Conservation (phyloP, 1,284 basidiomycete genomes). For the Dichomitus squalens region DNA sequence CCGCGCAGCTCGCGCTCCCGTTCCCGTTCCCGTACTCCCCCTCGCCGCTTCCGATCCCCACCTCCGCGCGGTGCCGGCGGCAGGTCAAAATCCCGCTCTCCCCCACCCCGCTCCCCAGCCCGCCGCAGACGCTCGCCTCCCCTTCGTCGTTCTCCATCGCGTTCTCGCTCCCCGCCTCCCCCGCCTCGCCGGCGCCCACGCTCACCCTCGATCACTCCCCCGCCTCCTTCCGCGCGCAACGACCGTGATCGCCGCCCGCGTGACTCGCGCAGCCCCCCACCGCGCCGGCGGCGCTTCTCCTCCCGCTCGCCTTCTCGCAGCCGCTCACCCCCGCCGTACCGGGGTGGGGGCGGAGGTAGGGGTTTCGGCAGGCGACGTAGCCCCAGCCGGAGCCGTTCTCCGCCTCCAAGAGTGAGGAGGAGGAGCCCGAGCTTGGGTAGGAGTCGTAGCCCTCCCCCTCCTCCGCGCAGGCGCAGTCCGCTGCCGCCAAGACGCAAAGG, state of each 20-base stretch:
- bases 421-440: conserved; percentile 31
- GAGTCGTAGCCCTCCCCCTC: conserved; percentile 19
- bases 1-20: conserved; percentile 27
- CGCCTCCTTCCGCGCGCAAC: conserved; percentile 29
- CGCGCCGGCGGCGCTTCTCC: conserved; percentile 54
- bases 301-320: conserved; percentile 39
- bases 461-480: conserved; percentile 26
- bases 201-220: conserved; percentile 48
- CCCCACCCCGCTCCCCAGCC: conserved; percentile 22
- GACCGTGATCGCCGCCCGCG: conserved; percentile 38
- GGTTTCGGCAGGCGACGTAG: conserved; percentile 29
- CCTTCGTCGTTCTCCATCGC: conserved; percentile 25
- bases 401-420: conserved; percentile 37
- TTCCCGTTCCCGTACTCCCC: conserved; percentile 24
- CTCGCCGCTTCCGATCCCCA: conserved; percentile 26
- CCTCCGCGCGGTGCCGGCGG: conserved; percentile 23
- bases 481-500: conserved; percentile 23
- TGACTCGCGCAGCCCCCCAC: conserved; percentile 60
- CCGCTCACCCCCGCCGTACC: conserved; percentile 26
- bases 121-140: conserved; percentile 26
- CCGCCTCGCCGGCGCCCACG: conserved; percentile 47
- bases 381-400: conserved; percentile 36
- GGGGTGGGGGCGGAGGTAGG: conserved; percentile 10
- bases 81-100: conserved; percentile 27
- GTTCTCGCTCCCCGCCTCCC: conserved; percentile 40